Percentiles rank a stretch among this genome's conserved stretches.
Evolutionary conservation across 2,329 filamentous ascomycete species (phyloP).

Genomic region (Pseudogymnoascus sp.): DNA sequence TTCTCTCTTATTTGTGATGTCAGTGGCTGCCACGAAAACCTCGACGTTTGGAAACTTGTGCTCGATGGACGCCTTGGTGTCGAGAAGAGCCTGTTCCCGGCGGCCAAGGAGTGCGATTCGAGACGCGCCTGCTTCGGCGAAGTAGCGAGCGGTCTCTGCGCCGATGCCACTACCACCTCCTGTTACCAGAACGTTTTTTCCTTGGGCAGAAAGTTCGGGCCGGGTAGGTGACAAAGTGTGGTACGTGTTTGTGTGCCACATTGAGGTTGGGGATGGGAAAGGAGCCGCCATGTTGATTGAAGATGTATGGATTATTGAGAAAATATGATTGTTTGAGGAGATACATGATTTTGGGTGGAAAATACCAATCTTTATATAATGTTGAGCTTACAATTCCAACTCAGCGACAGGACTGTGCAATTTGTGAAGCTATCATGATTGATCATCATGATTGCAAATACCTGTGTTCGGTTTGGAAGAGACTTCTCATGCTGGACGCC

Average conservation of each 20-base stretch:
- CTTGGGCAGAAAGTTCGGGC: constrained; percentile 34
- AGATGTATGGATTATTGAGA: constrained; percentile 14
- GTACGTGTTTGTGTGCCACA: constrained; percentile 31
- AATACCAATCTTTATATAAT: constrained; percentile 19
- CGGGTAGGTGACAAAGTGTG: constrained; percentile 33
- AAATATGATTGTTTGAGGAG: constrained; percentile 12
- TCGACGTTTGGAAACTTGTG: constrained; percentile 30
- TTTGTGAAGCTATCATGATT: constrained; percentile 15
- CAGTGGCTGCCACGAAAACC: constrained; percentile 28
- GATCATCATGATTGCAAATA: constrained; percentile 11
- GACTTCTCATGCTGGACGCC: neutral
- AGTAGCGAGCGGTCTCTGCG: constrained; percentile 34
- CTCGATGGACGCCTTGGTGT: constrained; percentile 33
- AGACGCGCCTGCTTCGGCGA: constrained; percentile 38
- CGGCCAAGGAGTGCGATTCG: constrained; percentile 39
- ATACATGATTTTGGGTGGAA: constrained; percentile 12
- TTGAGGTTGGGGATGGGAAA: constrained; percentile 34
- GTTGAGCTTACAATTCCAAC: constrained; percentile 14
- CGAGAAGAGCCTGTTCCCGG: constrained; percentile 27
- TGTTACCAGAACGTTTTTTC: constrained; percentile 37
- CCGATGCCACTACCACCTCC: constrained; percentile 42
- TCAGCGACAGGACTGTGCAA: constrained; percentile 19
- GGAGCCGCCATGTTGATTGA: constrained; percentile 23
- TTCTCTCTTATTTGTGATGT: constrained; percentile 28
- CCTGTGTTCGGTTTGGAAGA: neutral